These are phyloP conservation scores for Metarhizium brunneum DNA, from an alignment of 2,329 filamentous ascomycete species.

Conservation along the genomic window DNA sequence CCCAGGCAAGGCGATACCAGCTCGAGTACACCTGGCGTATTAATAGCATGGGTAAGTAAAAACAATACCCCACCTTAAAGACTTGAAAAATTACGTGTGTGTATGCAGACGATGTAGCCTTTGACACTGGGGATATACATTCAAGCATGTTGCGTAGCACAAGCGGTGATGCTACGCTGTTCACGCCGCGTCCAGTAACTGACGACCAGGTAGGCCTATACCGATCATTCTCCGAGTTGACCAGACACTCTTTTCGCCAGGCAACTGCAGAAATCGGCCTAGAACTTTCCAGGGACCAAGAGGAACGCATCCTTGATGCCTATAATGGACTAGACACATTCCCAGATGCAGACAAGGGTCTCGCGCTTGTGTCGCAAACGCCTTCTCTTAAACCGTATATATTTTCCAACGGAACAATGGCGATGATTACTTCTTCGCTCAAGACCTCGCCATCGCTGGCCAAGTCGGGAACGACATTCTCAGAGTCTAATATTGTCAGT, in stretches of 20 bases:
- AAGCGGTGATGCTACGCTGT: not conserved
- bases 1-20: constrained; percentile 59
- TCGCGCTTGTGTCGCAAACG: constrained; percentile 36
- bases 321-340: constrained; percentile 59
- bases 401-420: constrained; percentile 60
- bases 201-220: constrained; percentile 32
- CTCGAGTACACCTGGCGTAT: constrained; percentile 70
- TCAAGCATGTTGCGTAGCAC: not conserved
- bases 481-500: constrained; percentile 34
- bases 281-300: constrained; percentile 31
- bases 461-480: constrained; percentile 22
- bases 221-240: constrained; percentile 34
- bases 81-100: not conserved
- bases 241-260: constrained; percentile 48
- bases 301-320: constrained; percentile 46
- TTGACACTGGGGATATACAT: not conserved
- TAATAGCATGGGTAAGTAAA: constrained; percentile 60
- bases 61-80: not conserved
- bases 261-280: constrained; percentile 49
- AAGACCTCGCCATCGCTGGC: constrained; percentile 45
- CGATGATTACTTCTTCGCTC: constrained; percentile 55
- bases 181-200: not conserved
- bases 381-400: constrained; percentile 43
- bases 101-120: not conserved
- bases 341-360: constrained; percentile 48